Evolutionary conservation across 352 stramenopile species (phyloP), one percentile per base, ranked within the genome.

Genomic region (Phytophthora ohioensis): DNA sequence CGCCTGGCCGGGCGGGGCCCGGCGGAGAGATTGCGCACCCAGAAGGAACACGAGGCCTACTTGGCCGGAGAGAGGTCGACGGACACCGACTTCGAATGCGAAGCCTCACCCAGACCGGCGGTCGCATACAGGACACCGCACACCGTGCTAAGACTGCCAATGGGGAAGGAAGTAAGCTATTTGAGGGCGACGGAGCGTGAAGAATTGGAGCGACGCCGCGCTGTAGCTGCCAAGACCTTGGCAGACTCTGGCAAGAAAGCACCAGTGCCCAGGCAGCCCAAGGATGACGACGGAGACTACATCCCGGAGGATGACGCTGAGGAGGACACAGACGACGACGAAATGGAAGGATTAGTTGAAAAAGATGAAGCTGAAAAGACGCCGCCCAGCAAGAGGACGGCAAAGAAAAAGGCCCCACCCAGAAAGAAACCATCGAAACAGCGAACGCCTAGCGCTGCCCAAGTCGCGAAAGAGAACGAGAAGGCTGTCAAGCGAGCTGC

Each of bases 281-380:
- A 51, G 32, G 56, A 67, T 9, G 49, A 58, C 8, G 64, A 67
- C 13, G 49, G 9, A 13, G 48, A 63, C 5, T 67, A 34, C 13
- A 3, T 57, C 4, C 36, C 54, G 2, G 54, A 41, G 1, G 63
- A 71, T 7, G 63, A 59, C 2, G 35, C 17, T 21, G 17, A 63
- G 2, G 52, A 58, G 0, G 35, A 66, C 3, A 47, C 41, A 3
- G 48, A 57, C 34, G 36, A 41, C 17, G 17, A 21, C 0, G 17
- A 21, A 21, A 21, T 21, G 17, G 17, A 21, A 21, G 17, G 17
- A 21, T 21, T 21, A 21, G 17, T 21, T 21, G 17, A 21, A 21
- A 21, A 21, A 21, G 17, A 21, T 0, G 17, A 21, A 21, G 17
- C 17, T 21, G 17, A 21, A 21, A 21, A 21, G 17, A 21, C 17